Evolutionary conservation across 768 basidiomycete genomes (phyloP).

Genomic region (Lepiota brunneoincarnata): DNA sequence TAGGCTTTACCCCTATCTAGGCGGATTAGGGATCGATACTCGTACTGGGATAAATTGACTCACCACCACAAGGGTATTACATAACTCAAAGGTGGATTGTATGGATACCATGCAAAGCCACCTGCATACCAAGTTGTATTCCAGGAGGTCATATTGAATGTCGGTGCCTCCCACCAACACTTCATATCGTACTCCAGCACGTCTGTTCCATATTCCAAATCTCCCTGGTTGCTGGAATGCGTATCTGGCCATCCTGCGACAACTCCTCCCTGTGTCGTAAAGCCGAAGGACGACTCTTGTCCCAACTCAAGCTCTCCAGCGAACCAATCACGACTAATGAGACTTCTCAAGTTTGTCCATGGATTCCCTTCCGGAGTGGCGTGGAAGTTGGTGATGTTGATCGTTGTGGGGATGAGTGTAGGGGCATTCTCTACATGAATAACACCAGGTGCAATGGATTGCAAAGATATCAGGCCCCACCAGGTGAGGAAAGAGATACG

Average conservation of each 20-base stretch:
- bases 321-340: background rate
- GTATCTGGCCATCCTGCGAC: background rate
- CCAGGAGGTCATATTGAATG: background rate
- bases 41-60: background rate
- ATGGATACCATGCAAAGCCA: background rate
- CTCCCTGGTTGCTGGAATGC: background rate
- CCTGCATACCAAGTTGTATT: slow-evolving; percentile 2
- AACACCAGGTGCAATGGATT: background rate
- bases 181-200: background rate
- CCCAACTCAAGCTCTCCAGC: background rate
- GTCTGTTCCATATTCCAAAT: background rate
- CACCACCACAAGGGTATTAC: slow-evolving; percentile 1
- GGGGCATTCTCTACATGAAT: background rate
- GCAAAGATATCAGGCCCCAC: background rate
- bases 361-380: background rate
- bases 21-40: background rate
- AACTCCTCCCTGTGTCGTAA: background rate
- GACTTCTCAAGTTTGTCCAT: background rate
- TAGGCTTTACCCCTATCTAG: background rate
- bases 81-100: background rate
- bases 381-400: slow-evolving; percentile 6
- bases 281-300: background rate
- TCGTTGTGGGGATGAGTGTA: background rate
- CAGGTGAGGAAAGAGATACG: background rate
- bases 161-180: slow-evolving; percentile 1